Percentiles rank a stretch among this genome's conserved stretches.
Evolutionary conservation across 805 yeast species (phyloP).

Genomic region (Saccharomycopsis lassenensis): DNA sequence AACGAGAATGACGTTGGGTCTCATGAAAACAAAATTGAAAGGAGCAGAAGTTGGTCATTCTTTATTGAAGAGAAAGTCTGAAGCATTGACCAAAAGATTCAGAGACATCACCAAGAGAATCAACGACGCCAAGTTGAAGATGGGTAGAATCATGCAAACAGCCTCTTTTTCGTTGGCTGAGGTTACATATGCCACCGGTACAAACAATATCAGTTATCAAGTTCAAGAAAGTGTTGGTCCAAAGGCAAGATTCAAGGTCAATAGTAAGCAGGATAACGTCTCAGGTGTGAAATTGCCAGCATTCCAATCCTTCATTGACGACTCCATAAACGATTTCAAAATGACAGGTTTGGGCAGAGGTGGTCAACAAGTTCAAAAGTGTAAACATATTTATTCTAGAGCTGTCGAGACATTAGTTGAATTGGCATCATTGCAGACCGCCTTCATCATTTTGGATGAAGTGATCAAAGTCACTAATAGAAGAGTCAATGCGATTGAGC

Average conservation of each 20-base stretch:
- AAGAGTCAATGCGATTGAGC: constrained; percentile 98
- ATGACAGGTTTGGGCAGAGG: constrained; percentile 97
- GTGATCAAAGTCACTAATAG: constrained; percentile 96
- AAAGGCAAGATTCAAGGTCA: constrained; percentile 79
- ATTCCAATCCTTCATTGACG: constrained; percentile 76
- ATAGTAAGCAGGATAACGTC: constrained; percentile 90
- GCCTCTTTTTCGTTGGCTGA: constrained; percentile 97
- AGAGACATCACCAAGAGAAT: constrained; percentile 91
- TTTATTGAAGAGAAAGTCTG: constrained; percentile 86
- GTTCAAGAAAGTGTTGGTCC: constrained; percentile 84
- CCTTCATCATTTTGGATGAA: constrained; percentile 91
- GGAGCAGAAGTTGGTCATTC: constrained; percentile 98
- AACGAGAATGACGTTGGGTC: constrained; percentile 91
- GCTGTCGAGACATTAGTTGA: constrained; percentile 97
- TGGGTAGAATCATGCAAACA: constrained; percentile 98
- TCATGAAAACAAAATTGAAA: constrained; percentile 90
- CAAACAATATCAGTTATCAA: constrained; percentile 84
- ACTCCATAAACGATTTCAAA: constrained; percentile 83
- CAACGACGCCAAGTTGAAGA: constrained; percentile 90
- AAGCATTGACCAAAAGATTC: constrained; percentile 91
- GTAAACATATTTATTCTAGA: constrained; percentile 83
- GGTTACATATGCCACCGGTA: constrained; percentile 92
- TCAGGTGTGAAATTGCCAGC: constrained; percentile 93
- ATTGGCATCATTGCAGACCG: constrained; percentile 92
- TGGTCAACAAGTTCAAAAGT: constrained; percentile 95